Evolutionary conservation across 345 rosid species (phyloP), one percentile per base, ranked within the genome.

Genomic region (Rhodomyrtus tomentosa): DNA sequence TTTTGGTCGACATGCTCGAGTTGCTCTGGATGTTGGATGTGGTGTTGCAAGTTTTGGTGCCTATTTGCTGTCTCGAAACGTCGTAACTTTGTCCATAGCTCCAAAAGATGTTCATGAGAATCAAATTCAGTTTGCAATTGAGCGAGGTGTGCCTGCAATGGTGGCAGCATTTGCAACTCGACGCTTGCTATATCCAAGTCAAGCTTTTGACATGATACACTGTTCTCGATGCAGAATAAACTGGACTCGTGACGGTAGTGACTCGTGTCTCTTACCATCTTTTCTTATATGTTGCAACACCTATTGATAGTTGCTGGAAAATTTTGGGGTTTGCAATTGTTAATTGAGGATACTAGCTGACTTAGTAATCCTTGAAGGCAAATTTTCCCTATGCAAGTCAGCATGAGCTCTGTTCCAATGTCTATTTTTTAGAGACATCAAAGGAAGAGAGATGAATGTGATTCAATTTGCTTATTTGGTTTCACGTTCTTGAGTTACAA

Each of bases 11-110:
- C 94, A 90, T 84, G 92, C 91, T 80, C 91, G 98, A 83, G 93
- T 95, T 83, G 98, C 88, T 73, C 82, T 97, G 88, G 99, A 97
- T 84, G 93, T 94, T 84, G 99, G 99, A 85, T 97, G 99, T 74
- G 99, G 99, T 54, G 99, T 95, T 87, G 99, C 99, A 59, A 97
- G 99, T 93, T 97, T 97, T 90, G 99, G 99, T 86, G 99, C 99
- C 79, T 97, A 97, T 87, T 89, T 96, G 86, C 85, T 97, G 51
- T 91, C 95, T 45, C 89, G 93, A 68, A 89, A 96, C 90, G 99
- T 93, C 32, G 20, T 96, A 87, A 93, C 98, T 56, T 83, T 95
- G 98, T 96, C 99, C 50, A 50, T 97, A 62, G 99, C 99, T 88
- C 99, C 98, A n/a, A 97, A 97, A 89, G 99, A 97, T 91, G 99